phyloP scores from a whole-genome alignment of 2,329 filamentous ascomycete species.

The Ophiostoma perfectum region DNA sequence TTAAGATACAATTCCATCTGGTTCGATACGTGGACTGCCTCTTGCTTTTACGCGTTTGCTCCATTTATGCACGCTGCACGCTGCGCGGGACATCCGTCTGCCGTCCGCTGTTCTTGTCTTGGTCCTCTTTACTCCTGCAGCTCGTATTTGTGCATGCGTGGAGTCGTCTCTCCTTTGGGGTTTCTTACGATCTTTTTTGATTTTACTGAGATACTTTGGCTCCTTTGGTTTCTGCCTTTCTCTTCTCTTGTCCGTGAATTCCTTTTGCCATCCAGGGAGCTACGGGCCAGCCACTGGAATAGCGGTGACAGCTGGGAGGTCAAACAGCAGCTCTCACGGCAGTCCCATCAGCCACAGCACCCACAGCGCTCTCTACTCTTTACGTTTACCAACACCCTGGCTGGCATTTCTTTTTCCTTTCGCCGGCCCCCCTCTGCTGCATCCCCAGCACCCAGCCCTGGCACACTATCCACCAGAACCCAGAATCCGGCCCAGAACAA shows the following conservation, averaged over 20 bases:
- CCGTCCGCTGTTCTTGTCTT: background rate
- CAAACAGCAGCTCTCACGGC: no score
- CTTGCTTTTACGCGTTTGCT: constrained; percentile 5
- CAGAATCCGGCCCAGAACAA: background rate
- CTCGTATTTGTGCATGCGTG: constrained; percentile 7
- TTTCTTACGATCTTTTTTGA: background rate
- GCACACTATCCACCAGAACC: background rate
- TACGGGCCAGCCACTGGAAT: constrained; percentile 2
- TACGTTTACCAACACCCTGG: background rate
- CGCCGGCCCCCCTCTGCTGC: background rate
- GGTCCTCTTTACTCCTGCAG: background rate
- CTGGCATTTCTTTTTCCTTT: background rate
- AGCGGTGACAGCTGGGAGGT: background rate
- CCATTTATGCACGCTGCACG: background rate
- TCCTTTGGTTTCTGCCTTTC: background rate
- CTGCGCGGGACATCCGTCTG: background rate
- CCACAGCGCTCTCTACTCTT: no score
- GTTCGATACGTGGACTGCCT: background rate
- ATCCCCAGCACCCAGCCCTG: background rate
- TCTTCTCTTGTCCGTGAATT: background rate
- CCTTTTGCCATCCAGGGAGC: background rate
- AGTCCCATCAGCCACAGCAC: no score
- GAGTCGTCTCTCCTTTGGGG: background rate
- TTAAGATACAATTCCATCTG: background rate
- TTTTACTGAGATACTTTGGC: background rate